Percentiles rank a stretch among this genome's conserved stretches.
phyloP scores from a whole-genome alignment of 192 early-diverging fungal species.

The Linnemannia hyalina region DNA sequence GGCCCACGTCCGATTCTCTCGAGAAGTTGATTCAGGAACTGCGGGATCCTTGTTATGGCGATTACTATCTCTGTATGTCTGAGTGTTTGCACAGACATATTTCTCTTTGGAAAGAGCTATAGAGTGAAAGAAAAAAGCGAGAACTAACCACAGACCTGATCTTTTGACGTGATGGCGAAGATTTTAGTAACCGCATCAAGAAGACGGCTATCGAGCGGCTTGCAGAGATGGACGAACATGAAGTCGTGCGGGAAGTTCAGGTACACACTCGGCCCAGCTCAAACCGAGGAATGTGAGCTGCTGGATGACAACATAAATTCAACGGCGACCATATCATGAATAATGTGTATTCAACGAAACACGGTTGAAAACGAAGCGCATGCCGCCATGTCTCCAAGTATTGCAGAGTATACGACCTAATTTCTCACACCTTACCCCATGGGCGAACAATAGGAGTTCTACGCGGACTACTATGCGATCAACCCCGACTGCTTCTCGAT shows the following conservation, averaged over 20 bases:
- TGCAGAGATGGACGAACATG: slow-evolving; percentile 95
- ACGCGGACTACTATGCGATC: slow-evolving; percentile 90
- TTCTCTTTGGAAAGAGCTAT: not conserved
- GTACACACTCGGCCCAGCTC: slow-evolving; percentile 42
- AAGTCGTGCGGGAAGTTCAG: slow-evolving; percentile 95
- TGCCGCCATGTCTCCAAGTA: not conserved
- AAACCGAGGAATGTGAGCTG: not conserved
- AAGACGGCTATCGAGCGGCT: slow-evolving; percentile 93
- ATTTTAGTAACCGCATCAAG: slow-evolving; percentile 94
- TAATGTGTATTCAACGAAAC: too few relatives aligned
- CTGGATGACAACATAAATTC: not conserved
- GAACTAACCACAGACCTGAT: not conserved
- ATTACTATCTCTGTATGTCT: slow-evolving; percentile 91
- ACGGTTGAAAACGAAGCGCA: too few relatives aligned
- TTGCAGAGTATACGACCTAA: not conserved
- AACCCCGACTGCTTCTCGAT: slow-evolving; percentile 88
- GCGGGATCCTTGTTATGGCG: slow-evolving; percentile 91
- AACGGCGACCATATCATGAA: not conserved
- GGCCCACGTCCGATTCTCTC: slow-evolving; percentile 88
- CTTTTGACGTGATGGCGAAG: slow-evolving; percentile 56
- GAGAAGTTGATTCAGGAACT: slow-evolving; percentile 93
- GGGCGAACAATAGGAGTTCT: slow-evolving; percentile 78
- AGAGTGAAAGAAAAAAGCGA: too few relatives aligned
- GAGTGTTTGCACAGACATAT: too few relatives aligned
- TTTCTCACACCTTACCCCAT: not conserved